Evolutionary conservation across 371 early-diverging fungal genomes (phyloP).

Genomic region (Cokeromyces recurvatus): DNA sequence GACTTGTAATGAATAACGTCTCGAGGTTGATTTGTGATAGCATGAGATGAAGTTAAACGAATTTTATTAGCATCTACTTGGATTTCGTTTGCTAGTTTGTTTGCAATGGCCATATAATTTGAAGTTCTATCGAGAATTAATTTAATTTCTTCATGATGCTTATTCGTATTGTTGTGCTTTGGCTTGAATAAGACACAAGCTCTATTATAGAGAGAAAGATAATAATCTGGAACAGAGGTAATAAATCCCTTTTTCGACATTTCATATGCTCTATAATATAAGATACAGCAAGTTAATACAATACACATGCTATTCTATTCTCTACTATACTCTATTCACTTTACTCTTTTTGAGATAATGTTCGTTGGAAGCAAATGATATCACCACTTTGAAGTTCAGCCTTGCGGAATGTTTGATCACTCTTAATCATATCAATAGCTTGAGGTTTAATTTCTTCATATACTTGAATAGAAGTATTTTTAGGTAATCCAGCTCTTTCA

Average conservation of each 20-base stretch:
- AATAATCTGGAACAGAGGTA: slow-evolving; percentile 61
- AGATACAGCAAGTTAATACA: not conserved
- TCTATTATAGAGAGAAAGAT: slow-evolving; percentile 59
- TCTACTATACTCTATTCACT: too few relatives aligned
- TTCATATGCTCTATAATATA: slow-evolving; percentile 14
- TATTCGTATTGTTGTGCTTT: slow-evolving; percentile 15
- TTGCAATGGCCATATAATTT: slow-evolving; percentile 9
- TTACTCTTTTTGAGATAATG: slow-evolving; percentile 55
- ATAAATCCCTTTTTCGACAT: slow-evolving; percentile 16
- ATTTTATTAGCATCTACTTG: slow-evolving; percentile 16
- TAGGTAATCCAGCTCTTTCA: slow-evolving; percentile 14
- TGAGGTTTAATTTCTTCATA: slow-evolving; percentile 76
- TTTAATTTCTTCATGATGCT: slow-evolving; percentile 12
- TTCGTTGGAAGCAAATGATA: slow-evolving; percentile 78
- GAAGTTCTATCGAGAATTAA: slow-evolving; percentile 7
- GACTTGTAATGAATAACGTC: slow-evolving; percentile 14
- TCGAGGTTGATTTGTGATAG: slow-evolving; percentile 17
- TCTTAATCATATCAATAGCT: slow-evolving; percentile 67
- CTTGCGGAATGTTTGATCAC: slow-evolving; percentile 52
- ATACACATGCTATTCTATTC: not conserved
- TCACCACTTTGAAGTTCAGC: slow-evolving; percentile 84
- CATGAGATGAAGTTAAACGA: slow-evolving; percentile 15
- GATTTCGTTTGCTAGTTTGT: slow-evolving; percentile 8
- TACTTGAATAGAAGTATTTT: slow-evolving; percentile 14
- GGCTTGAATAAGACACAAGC: slow-evolving; percentile 67